Percentiles rank a stretch among this genome's conserved stretches.
Evolutionary conservation across 257 asterid species (phyloP).

Genomic region (Solanum medicagineum): DNA sequence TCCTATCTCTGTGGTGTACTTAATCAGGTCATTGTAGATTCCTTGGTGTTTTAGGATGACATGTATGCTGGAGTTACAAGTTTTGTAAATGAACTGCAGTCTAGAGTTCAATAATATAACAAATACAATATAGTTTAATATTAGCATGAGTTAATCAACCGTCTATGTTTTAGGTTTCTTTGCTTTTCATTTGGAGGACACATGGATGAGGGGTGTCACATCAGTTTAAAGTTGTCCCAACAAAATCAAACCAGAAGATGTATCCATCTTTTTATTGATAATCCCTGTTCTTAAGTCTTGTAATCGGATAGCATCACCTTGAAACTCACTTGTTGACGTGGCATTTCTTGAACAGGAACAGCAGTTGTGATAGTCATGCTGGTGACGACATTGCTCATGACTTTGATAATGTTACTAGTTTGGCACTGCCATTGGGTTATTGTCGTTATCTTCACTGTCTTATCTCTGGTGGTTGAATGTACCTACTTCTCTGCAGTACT

Average conservation of each 20-base stretch:
- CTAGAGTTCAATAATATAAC: neutral
- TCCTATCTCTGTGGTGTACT: neutral
- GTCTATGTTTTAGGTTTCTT: neutral
- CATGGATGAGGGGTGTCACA: neutral
- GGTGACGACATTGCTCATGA: constrained; percentile 88
- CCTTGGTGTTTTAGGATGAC: neutral
- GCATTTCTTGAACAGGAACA: constrained; percentile 45
- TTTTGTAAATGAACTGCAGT: neutral
- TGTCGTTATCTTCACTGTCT: constrained; percentile 63
- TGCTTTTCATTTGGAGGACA: neutral
- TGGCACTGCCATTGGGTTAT: constrained; percentile 96
- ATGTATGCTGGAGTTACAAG: neutral
- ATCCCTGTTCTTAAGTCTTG: neutral
- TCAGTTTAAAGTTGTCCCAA: neutral
- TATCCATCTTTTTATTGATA: neutral
- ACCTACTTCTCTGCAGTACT: constrained; percentile 86
- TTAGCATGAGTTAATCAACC: neutral
- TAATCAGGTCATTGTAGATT: neutral
- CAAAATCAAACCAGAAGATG: neutral
- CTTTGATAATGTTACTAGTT: constrained; percentile 72
- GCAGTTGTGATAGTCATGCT: constrained; percentile 96
- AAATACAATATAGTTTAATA: neutral
- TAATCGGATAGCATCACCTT: neutral
- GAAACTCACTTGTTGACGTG: neutral
- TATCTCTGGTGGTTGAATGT: constrained; percentile 76